Evolutionary conservation across 2,329 filamentous ascomycete species (phyloP).

Genomic region (Pseudocercospora macadamiae): DNA sequence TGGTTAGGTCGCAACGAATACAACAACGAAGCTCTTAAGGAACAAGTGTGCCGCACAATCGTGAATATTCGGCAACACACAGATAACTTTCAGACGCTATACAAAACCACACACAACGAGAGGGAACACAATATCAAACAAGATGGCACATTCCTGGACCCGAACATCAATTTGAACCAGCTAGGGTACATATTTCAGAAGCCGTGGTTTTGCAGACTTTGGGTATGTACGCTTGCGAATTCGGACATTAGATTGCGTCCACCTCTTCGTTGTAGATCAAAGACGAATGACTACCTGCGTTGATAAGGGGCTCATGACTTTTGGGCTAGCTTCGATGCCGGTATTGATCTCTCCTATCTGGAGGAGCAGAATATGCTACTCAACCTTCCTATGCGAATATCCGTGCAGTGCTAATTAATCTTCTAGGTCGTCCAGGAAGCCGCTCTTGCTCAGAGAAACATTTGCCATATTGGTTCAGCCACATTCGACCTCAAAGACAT

Average conservation of each 20-base stretch:
- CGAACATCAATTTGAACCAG: background rate
- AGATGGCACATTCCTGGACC: background rate
- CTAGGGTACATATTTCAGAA: background rate
- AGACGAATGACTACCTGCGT: too few species aligned
- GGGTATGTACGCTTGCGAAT: background rate
- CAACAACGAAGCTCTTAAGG: background rate
- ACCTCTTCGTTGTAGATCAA: too few species aligned
- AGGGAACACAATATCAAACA: too few species aligned
- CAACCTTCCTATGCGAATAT: background rate
- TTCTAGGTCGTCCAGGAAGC: constrained; percentile 15
- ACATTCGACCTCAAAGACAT: background rate
- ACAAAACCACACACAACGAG: too few species aligned
- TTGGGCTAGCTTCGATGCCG: too few species aligned
- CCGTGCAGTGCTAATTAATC: background rate
- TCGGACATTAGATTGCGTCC: too few species aligned
- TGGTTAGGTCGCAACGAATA: constrained; percentile 13
- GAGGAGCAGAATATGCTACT: too few species aligned
- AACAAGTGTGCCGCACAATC: background rate
- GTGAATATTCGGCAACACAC: background rate
- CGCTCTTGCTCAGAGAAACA: background rate
- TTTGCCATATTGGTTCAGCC: background rate
- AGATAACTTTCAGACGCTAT: background rate
- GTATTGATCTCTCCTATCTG: too few species aligned
- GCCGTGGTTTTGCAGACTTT: background rate
- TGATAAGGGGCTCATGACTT: too few species aligned